Evolutionary conservation across 2,329 filamentous ascomycete genomes (phyloP), one percentile per base, ranked within the genome.

Genomic region (Stylonectria norvegica): DNA sequence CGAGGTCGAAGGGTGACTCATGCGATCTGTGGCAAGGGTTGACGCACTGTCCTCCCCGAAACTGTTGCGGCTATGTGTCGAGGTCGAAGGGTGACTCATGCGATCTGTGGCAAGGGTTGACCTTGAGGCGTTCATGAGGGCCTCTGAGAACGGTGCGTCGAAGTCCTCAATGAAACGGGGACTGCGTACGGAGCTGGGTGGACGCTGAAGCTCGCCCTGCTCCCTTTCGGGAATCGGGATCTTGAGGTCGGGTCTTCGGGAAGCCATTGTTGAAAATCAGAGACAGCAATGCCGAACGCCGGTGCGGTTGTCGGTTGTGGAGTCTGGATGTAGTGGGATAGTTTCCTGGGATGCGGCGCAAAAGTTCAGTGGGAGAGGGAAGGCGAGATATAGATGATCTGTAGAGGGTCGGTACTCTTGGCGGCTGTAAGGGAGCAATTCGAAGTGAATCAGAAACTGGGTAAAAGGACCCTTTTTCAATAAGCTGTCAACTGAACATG

Each of bases 161-260:
- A 67, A 66, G 39, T 67, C 61, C 46, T 67, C 64, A 43, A 42
- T 58, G 45, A 67, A 67, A 20, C 63, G 60, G 11, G 64, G 64
- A 34, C 55, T 61, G 37, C 54, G 51, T 34, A 55, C 40, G 20
- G 49, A 52, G 37, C 28, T 42, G 28, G 38, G 43, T 20, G 50
- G 43, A 38, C 38, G 50, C 31, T 52, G 51, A 39, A 47, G 29
- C 5, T 56, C 52, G 37, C 34, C 34, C n/a, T 43, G 48, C 16
- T 51, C 51, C 33, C 45, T 49, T 16, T 34, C 40, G 17, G 49
- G 58, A 33, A 61, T 52, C n/a, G 57, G 55, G 15, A 60, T 45
- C 22, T 43, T 50, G 38, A 61, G 51, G 33, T 48, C 45, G 41
- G 59, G 54, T 30, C 54, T 56, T 48, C 50, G 50, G 20, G 61